A percentile compares a stretch with the other conserved stretches of the same genome.
Evolutionary conservation across 2,329 filamentous ascomycete genomes (phyloP).

Genomic region (Colletotrichum siamense): DNA sequence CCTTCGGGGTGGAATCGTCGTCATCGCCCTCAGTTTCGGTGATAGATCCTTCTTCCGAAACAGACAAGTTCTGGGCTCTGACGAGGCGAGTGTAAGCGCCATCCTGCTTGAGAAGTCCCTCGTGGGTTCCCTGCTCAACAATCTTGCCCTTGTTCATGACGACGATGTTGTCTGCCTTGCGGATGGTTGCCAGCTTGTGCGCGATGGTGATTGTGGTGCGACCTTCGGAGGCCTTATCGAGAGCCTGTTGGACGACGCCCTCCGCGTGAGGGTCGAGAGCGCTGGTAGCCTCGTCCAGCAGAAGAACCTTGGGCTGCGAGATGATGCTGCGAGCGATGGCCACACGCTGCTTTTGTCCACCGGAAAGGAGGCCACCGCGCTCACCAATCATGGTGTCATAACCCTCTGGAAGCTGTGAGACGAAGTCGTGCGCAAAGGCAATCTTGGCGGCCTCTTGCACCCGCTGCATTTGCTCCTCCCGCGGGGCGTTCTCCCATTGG

Average conservation of each 20-base stretch:
- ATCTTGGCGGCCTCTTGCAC: constrained; percentile 48
- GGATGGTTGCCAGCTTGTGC: constrained; percentile 61
- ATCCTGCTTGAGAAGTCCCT: constrained; percentile 51
- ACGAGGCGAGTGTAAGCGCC: constrained; percentile 61
- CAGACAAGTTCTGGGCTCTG: constrained; percentile 39
- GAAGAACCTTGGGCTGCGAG: constrained; percentile 55
- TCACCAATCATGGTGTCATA: constrained; percentile 66
- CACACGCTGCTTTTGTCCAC: constrained; percentile 70
- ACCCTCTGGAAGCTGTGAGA: constrained; percentile 49
- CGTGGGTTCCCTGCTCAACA: constrained; percentile 65
- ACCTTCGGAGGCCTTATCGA: constrained; percentile 55
- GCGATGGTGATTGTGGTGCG: constrained; percentile 71
- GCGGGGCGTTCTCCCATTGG: constrained; percentile 19
- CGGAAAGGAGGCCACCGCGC: constrained; percentile 63
- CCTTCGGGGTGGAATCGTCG: neutral
- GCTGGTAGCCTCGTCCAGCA: constrained; percentile 71
- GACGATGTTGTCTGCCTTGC: constrained; percentile 67
- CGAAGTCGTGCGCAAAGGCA: constrained; percentile 53
- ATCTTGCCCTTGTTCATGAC: constrained; percentile 63
- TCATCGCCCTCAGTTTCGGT: constrained; percentile 30
- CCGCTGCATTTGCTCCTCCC: constrained; percentile 41
- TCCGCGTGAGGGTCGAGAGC: constrained; percentile 50
- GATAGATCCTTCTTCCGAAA: constrained; percentile 26
- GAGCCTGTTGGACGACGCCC: constrained; percentile 57
- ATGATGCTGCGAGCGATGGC: constrained; percentile 58